Evolutionary conservation across 495 filamentous ascomycete species (phyloP).

Genomic region (Antarctomyces pellizariae): DNA sequence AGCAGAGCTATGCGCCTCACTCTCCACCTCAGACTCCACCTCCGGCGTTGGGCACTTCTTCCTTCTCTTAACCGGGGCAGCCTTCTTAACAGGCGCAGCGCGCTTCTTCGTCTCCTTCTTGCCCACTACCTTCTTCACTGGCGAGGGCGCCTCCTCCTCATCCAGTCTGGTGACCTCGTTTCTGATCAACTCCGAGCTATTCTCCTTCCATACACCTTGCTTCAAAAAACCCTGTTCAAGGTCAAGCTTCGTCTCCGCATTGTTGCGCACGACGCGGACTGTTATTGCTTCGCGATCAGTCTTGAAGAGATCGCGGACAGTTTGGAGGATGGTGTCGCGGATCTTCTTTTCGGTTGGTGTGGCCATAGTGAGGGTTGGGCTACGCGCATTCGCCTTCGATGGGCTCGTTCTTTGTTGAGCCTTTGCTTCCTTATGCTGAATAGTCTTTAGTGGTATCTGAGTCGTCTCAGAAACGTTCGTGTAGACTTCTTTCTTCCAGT

Average conservation of each 20-base stretch:
- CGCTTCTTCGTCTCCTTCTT: slow-evolving; percentile 5
- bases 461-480: no score
- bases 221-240: slow-evolving; percentile 53
- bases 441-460: no score
- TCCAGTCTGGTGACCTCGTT: slow-evolving; percentile 37
- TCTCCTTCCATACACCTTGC: slow-evolving; percentile 45
- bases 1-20: slow-evolving; percentile 1
- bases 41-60: slow-evolving; percentile 9
- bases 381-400: no score
- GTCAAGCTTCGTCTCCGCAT: slow-evolving; percentile 36
- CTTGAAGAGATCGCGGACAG: slow-evolving; percentile 32
- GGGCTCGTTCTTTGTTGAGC: no score
- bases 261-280: slow-evolving; percentile 46
- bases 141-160: slow-evolving; percentile 15
- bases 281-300: slow-evolving; percentile 39
- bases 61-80: slow-evolving; percentile 5
- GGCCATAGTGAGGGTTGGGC: slow-evolving; percentile 2
- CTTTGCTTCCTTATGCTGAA: no score
- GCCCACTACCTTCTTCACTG: slow-evolving; percentile 6
- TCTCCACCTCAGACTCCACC: slow-evolving; percentile 8
- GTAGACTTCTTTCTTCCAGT: no score
- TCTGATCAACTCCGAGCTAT: slow-evolving; percentile 52
- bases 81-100: slow-evolving; percentile 1
- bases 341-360: slow-evolving; percentile 5
- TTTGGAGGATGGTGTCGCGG: slow-evolving; percentile 22